A percentile compares a stretch with the other conserved stretches of the same genome.
phyloP scores from a whole-genome alignment of 83 land plant species.

The Diphasiastrum complanatum region DNA sequence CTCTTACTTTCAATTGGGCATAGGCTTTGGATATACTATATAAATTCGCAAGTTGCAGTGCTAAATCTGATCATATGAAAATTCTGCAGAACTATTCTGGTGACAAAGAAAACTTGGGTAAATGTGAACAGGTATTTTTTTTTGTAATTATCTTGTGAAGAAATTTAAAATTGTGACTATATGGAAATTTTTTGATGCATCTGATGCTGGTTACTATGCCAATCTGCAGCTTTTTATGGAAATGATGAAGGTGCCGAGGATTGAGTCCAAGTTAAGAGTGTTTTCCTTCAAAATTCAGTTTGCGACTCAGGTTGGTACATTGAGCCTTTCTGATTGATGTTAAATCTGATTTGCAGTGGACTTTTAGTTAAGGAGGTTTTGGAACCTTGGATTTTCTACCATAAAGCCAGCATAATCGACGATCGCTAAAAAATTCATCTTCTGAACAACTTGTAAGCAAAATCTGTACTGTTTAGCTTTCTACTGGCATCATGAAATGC shows the following conservation, averaged over 20 bases:
- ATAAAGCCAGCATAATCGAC: no score
- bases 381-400: no score
- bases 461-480: no score
- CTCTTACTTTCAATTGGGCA: no score
- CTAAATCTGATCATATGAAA: neutral
- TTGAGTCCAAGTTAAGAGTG: constrained; percentile 90
- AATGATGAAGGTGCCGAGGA: constrained; percentile 97
- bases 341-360: no score
- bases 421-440: no score
- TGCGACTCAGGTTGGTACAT: constrained; percentile 56
- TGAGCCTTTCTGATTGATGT: neutral
- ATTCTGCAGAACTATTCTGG: constrained; percentile 54
- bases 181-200: no score
- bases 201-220: constrained; percentile 1
- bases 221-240: constrained; percentile 84
- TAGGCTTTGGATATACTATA: neutral
- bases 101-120: constrained; percentile 70
- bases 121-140: constrained; percentile 72
- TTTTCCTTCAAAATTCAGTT: constrained; percentile 89
- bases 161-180: neutral
- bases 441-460: no score
- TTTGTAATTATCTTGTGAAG: neutral
- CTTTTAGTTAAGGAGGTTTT: no score
- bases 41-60: neutral
- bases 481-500: no score